phyloP scores from a whole-genome alignment of 257 asterid species.

The Fraxinus anomala region DNA sequence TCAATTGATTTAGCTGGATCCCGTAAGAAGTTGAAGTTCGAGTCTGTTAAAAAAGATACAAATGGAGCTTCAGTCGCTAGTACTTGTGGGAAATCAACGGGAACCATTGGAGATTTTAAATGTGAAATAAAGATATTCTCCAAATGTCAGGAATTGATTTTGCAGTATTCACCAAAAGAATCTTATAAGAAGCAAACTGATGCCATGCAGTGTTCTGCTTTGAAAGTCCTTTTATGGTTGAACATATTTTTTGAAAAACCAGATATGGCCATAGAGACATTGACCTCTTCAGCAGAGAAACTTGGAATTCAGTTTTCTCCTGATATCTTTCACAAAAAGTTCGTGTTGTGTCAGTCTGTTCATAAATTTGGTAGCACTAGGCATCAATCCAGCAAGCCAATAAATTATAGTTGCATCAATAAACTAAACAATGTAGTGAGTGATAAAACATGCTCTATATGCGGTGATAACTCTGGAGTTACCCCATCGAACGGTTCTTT shows the following conservation, averaged over 20 bases:
- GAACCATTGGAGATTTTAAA: slow-evolving; percentile 41
- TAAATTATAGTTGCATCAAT: slow-evolving; percentile 19
- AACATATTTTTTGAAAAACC: slow-evolving; percentile 48
- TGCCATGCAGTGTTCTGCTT: slow-evolving; percentile 65
- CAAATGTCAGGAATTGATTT: slow-evolving; percentile 57
- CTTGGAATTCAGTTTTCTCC: slow-evolving; percentile 56
- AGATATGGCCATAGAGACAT: slow-evolving; percentile 44
- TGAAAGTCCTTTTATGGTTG: slow-evolving; percentile 78
- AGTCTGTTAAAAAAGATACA: slow-evolving; percentile 42
- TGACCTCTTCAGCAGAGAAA: slow-evolving; percentile 52
- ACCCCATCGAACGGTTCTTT: slow-evolving; percentile 70
- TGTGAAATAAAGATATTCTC: slow-evolving; percentile 67
- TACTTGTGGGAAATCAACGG: slow-evolving; percentile 33
- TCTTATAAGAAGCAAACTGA: slow-evolving; percentile 67
- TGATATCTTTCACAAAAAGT: slow-evolving; percentile 46
- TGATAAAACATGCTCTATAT: slow-evolving; percentile 34
- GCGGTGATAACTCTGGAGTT: slow-evolving; percentile 51
- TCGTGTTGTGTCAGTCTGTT: slow-evolving; percentile 46
- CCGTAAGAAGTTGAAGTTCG: slow-evolving; percentile 56
- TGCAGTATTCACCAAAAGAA: slow-evolving; percentile 69
- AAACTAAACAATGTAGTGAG: slow-evolving; percentile 25
- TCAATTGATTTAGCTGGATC: slow-evolving; percentile 51
- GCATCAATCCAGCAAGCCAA: slow-evolving; percentile 20
- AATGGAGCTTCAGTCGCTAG: slow-evolving; percentile 31
- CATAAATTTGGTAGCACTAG: slow-evolving; percentile 38